These are phyloP conservation scores for Capsicum rhomboideum DNA, from an alignment of 257 asterid species.

Conservation along the genomic window DNA sequence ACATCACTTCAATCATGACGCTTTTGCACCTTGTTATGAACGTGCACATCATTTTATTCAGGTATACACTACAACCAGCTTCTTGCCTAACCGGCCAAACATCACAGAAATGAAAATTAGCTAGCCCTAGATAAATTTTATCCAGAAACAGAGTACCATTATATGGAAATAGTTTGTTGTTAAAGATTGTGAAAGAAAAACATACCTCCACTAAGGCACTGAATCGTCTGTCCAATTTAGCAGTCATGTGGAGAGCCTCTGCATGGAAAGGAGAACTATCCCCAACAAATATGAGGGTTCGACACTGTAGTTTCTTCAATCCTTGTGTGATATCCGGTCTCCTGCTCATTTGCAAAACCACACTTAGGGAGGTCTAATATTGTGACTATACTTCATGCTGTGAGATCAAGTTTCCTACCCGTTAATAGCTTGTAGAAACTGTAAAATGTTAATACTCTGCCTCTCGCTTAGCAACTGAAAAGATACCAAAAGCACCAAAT, in stretches of 20 bases:
- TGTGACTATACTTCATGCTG: neutral
- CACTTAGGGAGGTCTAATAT: neutral
- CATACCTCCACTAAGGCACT: constrained; percentile 92
- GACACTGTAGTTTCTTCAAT: constrained; percentile 58
- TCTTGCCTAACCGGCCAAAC: neutral
- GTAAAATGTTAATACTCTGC: constrained; percentile 68
- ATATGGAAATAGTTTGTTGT: neutral
- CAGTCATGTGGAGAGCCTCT: constrained; percentile 62
- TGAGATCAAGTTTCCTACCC: constrained; percentile 30
- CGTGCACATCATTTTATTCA: neutral
- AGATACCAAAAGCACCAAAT: neutral
- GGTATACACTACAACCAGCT: neutral
- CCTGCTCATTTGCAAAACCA: constrained; percentile 33
- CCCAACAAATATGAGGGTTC: constrained; percentile 82
- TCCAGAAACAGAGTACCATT: neutral
- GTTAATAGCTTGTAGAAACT: constrained; percentile 72
- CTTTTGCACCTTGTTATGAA: neutral
- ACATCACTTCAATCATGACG: neutral
- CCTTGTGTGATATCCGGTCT: constrained; percentile 72
- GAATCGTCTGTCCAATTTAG: constrained; percentile 67
- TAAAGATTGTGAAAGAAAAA: neutral
- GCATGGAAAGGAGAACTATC: constrained; percentile 72
- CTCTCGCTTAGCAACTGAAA: constrained; percentile 80
- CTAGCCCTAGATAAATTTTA: neutral
- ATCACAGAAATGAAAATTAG: neutral